Conservation (phyloP, 345 rosid genomes). For the Hirschfeldia incana region DNA sequence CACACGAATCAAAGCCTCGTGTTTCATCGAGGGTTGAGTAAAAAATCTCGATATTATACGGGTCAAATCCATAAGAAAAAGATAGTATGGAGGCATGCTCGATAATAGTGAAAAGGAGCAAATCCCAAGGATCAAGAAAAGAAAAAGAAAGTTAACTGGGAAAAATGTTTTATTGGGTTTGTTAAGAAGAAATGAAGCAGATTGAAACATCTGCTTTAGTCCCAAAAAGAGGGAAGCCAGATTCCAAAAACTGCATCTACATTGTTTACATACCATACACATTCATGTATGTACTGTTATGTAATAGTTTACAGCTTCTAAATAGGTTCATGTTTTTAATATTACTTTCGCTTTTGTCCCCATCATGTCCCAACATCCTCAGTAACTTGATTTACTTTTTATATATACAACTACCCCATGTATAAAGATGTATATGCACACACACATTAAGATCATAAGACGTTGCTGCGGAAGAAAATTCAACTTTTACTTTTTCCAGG, state of each 20-base stretch:
- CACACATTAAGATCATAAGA: background rate
- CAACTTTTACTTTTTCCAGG: slow-evolving; percentile 26
- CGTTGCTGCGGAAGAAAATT: background rate
- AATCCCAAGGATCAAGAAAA: slow-evolving; percentile 38
- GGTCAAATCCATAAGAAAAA: slow-evolving; percentile 6
- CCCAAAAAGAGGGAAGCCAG: slow-evolving; percentile 34
- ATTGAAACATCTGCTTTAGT: slow-evolving; percentile 32
- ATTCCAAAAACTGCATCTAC: slow-evolving; percentile 33
- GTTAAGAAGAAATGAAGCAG: slow-evolving; percentile 24
- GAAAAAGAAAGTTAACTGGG: slow-evolving; percentile 12
- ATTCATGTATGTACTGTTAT: slow-evolving; percentile 15
- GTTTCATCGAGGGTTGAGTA: slow-evolving; percentile 17
- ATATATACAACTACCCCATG: background rate
- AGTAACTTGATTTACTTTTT: slow-evolving; percentile 15
- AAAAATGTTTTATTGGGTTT: slow-evolving; percentile 37
- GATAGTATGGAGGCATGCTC: background rate
- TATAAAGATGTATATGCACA: background rate
- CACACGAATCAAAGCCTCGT: slow-evolving; percentile 9
- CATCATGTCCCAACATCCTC: slow-evolving; percentile 30
- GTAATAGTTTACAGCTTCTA: background rate
- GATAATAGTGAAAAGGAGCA: slow-evolving; percentile 12
- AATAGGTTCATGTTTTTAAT: background rate
- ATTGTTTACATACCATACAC: slow-evolving; percentile 5
- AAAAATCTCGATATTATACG: background rate
- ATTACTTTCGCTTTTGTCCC: slow-evolving; percentile 39